These are phyloP conservation scores for Austroboletus niveus DNA, from an alignment of 1,284 basidiomycete genomes.

Conservation along the genomic window DNA sequence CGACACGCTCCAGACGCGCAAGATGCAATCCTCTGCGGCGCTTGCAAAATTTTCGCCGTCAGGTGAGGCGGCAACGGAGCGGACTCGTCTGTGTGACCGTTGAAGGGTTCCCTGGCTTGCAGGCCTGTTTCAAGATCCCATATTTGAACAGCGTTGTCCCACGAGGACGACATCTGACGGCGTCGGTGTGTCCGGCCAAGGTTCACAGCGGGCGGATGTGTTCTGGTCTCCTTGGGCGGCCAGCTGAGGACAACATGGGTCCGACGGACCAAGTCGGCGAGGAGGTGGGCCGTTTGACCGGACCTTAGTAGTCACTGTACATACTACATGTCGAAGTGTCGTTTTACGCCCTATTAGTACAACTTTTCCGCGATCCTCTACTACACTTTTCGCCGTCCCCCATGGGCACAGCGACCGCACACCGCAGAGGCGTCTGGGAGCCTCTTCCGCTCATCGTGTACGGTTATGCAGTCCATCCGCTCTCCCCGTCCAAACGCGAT, in stretches of 20 bases:
- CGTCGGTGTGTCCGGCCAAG: slow-evolving; percentile 25
- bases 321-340: too few relatives aligned
- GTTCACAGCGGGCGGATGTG: slow-evolving; percentile 29
- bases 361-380: too few relatives aligned
- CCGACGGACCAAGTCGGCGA: neutral
- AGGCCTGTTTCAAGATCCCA: slow-evolving; percentile 26
- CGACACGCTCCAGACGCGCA: slow-evolving; percentile 29
- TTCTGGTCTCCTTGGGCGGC: slow-evolving; percentile 24
- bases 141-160: slow-evolving; percentile 29
- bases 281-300: neutral
- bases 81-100: slow-evolving; percentile 30
- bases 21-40: slow-evolving; percentile 28
- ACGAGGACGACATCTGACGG: slow-evolving; percentile 31
- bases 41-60: slow-evolving; percentile 27
- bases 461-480: slow-evolving; percentile 79
- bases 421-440: slow-evolving; percentile 62
- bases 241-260: slow-evolving; percentile 24
- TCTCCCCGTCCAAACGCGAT: slow-evolving; percentile 70
- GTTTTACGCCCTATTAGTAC: too few relatives aligned
- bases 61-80: slow-evolving; percentile 31
- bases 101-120: slow-evolving; percentile 16
- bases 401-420: slow-evolving; percentile 27
- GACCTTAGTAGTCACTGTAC: neutral
- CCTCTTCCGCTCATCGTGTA: slow-evolving; percentile 79
- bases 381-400: neutral